Base-by-base conservation (phyloP, 805 yeast genomes). In the Teunomyces funiuensis region DNA sequence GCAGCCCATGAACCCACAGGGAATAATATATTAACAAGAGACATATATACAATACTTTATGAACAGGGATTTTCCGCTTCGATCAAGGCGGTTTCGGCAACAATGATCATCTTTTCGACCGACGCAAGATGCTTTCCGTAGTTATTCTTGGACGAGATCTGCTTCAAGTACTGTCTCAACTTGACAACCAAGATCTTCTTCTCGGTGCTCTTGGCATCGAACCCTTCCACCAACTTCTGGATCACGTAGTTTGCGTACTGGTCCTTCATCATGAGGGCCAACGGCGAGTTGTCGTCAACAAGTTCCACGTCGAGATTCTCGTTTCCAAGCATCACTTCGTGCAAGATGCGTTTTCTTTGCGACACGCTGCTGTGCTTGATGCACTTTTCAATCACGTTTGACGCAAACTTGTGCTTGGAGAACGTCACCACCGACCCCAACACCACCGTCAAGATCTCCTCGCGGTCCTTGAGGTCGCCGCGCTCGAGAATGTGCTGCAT, bases 171-270 rank as follows among this genome's bases (percentile, higher is more conserved):
- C 39, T 87, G 88, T 65, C 83, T 79, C 48, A 91, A 86, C 52
- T 85, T 83, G 43, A 76, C 69, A 38, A 89, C 88, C 46, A 93
- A 73, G 22, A 80, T 60, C 37, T 73, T 80, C 63, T 86, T 83
- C 54, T 86, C 86, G 26, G 73, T 73, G 34, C 85, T 85, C 29
- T 55, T 63, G 6, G 73, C 64, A 46, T 78, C 79, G 28, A 90
- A 77, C 2, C 85, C 84, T 47, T 88, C 96, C 30, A 93, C 90
- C 53, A 93, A 75, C 61, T 91, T 90, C 63, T 93, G 99, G 38
- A 93, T 88, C 36, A 93, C 99, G 59, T 93, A 93, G 63, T 93
- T 93, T 17, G 98, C 99, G 66, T 85, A 93, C 61, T 93, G 98
- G 62, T 93, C 99, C 60, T 88, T 88, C 88, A 93, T 89, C 98